Base-by-base conservation (phyloP, 2,329 filamentous ascomycete genomes). In the Talaromyces amestolkiae region DNA sequence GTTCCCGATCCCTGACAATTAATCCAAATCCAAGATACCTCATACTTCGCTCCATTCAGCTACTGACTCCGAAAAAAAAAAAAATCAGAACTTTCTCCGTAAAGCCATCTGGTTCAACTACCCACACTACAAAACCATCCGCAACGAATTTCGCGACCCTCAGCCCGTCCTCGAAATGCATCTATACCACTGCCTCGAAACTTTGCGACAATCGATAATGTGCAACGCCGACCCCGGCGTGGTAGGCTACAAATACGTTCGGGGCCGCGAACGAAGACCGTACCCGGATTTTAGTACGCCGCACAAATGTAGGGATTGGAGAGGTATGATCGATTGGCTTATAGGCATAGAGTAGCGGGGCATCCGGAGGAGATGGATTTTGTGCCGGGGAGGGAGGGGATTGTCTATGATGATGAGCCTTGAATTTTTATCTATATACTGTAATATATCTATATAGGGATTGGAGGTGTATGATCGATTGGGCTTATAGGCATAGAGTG, bases 181-280 rank as follows among this genome's bases (percentile, higher is more conserved):
- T 35, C 43, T 65, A 27, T 67, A 70, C 51, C 67, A 69, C 45
- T 70, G 67, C 31, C 65, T 66, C 35, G 68, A 70, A 58, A 69
- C 64, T 19, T 61, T 70, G 4, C 69, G 69, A 3, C 67, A 69
- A 51, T 65, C 66, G 22, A 24, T 70, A 13, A 69, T 66, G 33
- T 69, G 67, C 24, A 60, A 69, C 58, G 64, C 65, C 39, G 68
- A 69, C 54, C 22, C 65, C 1, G 64, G 67, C 9, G 17, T 66
- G 3, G 47, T 66, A 13, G 67, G 68, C 19, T 69, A 69, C 67
- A 65, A 68, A 31, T 66, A 58, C 37, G 64, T 68, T 56, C 60
- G 43, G 3, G 58, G 49, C 47, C 58, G 59, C 31, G 65, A 66
- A 15, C 39, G 33, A 5, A 64, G 58, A 17, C 66, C 61, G 0